These are phyloP conservation scores for Fusarium sp. DNA, from an alignment of 2,329 filamentous ascomycete genomes.

Conservation along the genomic window DNA sequence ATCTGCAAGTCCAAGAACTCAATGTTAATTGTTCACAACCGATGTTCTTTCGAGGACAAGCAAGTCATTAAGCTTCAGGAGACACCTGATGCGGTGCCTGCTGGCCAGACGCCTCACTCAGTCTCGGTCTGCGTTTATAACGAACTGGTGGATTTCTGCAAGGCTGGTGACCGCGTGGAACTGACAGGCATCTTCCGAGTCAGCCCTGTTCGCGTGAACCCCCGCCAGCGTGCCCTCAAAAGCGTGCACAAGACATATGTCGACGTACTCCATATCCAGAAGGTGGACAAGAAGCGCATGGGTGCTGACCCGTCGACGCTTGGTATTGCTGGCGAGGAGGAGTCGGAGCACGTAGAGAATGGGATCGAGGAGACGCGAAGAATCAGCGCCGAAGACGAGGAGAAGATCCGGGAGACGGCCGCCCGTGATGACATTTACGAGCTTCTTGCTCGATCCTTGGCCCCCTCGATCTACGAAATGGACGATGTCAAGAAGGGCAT, in stretches of 20 bases:
- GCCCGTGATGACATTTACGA: conserved; percentile 90
- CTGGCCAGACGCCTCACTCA: conserved; percentile 96
- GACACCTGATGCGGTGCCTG: conserved; percentile 92
- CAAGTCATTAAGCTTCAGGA: conserved; percentile 99
- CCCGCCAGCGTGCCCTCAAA: conserved; percentile 90
- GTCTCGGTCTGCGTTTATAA: conserved; percentile 97
- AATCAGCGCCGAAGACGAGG: conserved; percentile 86
- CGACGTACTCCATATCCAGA: conserved; percentile 94
- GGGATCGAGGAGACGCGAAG: conserved; percentile 85
- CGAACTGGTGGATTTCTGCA: conserved; percentile 96
- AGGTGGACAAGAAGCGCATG: conserved; percentile 94
- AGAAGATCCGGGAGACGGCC: conserved; percentile 85
- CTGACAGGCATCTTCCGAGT: conserved; percentile 97
- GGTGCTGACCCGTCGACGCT: conserved; percentile 91
- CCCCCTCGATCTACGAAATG: conserved; percentile 96
- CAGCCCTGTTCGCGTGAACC: conserved; percentile 92
- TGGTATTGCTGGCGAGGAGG: conserved; percentile 80
- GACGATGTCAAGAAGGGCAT: conserved; percentile 99
- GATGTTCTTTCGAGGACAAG: conserved; percentile 94
- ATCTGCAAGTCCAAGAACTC: conserved; percentile 89
- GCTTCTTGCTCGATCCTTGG: conserved; percentile 86
- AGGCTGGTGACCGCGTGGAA: conserved; percentile 94
- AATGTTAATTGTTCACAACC: conserved; percentile 98
- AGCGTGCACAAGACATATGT: conserved; percentile 98
- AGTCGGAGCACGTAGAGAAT: conserved; percentile 71